phyloP scores from a whole-genome alignment of 2,329 filamentous ascomycete species.

The Diaporthe helianthi region DNA sequence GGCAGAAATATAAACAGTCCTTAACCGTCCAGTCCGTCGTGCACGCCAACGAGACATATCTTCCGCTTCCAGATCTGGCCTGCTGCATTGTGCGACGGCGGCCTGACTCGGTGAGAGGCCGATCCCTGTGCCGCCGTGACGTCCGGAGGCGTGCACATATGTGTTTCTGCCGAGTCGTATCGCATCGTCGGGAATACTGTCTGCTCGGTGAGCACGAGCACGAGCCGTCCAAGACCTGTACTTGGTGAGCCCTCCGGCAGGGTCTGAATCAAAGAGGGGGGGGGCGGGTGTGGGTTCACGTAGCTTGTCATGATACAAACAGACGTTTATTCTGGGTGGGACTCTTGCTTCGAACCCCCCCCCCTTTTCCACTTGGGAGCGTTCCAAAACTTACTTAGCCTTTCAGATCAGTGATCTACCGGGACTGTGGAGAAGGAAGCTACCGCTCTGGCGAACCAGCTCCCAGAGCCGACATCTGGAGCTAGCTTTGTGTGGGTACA shows the following conservation, averaged over 20 bases:
- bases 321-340: not conserved
- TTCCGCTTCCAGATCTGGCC: conserved; percentile 25
- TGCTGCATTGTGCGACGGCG: conserved; percentile 32
- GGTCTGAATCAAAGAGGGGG: not conserved
- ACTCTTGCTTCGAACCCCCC: not conserved
- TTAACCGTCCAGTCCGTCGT: not conserved
- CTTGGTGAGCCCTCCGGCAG: not conserved
- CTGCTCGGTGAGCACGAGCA: not conserved
- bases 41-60: not conserved
- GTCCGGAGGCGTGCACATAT: conserved; percentile 3
- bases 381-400: conserved; percentile 20
- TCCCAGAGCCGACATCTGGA: conserved; percentile 20
- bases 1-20: conserved; percentile 8
- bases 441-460: conserved; percentile 24
- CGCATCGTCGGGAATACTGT: conserved; percentile 4
- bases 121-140: conserved; percentile 26
- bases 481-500: conserved; percentile 24
- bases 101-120: conserved; percentile 26
- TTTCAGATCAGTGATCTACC: conserved; percentile 23
- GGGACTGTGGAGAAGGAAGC: conserved; percentile 25
- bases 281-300: not conserved
- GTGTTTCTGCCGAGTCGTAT: conserved; percentile 1
- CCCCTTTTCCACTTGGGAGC: not conserved
- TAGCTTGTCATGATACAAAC: conserved; percentile 13
- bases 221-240: conserved; percentile 6